Conservation (phyloP, 306 rosid species). For the Trifolium pratense region DNA sequence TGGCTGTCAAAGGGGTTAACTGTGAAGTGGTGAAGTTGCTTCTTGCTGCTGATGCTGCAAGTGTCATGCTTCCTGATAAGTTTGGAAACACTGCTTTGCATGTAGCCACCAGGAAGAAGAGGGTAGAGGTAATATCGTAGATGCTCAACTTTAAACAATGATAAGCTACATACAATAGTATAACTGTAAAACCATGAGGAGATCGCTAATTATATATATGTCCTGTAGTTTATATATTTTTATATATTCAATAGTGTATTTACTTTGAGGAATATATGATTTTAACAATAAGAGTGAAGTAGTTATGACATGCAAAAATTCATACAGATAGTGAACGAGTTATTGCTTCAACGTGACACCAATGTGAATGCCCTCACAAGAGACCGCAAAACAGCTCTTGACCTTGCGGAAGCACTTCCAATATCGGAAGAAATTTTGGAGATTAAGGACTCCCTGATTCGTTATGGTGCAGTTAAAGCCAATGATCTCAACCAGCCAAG, state of each 20-base stretch:
- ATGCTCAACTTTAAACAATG: slow-evolving; percentile 13
- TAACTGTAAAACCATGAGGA: neutral
- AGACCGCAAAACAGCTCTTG: slow-evolving; percentile 82
- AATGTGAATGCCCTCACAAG: slow-evolving; percentile 78
- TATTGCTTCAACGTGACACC: slow-evolving; percentile 63
- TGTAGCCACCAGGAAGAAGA: slow-evolving; percentile 90
- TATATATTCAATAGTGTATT: neutral
- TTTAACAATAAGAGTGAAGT: neutral
- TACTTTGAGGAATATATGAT: slow-evolving; percentile 6
- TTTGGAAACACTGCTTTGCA: slow-evolving; percentile 86
- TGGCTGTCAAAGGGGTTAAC: slow-evolving; percentile 88
- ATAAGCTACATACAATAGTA: neutral
- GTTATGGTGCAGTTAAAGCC: slow-evolving; percentile 66
- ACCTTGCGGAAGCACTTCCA: slow-evolving; percentile 81
- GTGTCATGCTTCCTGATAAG: slow-evolving; percentile 81
- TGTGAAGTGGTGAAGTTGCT: slow-evolving; percentile 75
- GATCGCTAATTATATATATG: neutral
- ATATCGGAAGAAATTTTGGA: slow-evolving; percentile 67
- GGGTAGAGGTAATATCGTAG: slow-evolving; percentile 68
- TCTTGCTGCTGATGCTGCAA: slow-evolving; percentile 63
- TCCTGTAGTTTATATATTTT: neutral
- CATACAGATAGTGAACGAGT: slow-evolving; percentile 84
- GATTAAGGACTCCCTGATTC: slow-evolving; percentile 65
- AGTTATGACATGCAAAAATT: slow-evolving; percentile 17
- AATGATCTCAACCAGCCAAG: slow-evolving; percentile 83